Base-by-base conservation (phyloP, 2,329 filamentous ascomycete genomes). In the Bisporella sp. region DNA sequence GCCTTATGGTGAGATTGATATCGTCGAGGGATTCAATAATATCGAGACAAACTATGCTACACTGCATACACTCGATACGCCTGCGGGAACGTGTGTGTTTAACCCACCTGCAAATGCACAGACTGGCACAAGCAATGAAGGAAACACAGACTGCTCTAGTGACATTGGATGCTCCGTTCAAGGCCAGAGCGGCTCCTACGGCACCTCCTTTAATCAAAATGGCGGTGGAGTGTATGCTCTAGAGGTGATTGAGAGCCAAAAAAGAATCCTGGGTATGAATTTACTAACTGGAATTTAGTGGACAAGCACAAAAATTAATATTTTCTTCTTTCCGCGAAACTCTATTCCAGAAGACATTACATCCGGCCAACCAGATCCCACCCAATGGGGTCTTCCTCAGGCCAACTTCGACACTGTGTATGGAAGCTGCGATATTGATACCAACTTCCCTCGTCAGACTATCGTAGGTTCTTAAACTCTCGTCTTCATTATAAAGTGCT, bases 261-360 rank as follows among this genome's bases (percentile, higher is more conserved):
- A 21, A 21, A 21, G 3, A 21, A 21, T 21, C 21, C 21, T 21
- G 21, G 21, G 2, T 21, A 21, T 21, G 21, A 21, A 21, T 21
- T 21, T 21, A 21, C 21, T 21, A 21, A 21, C 21, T 21, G 21
- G 21, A 21, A 21, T 21, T 21, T 21, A 84, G 59, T 92, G 88
- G 70, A 74, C 71, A 1, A 58, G 62, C 5, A 55, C 65, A 3
- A 66, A 59, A 31, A 71, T 78, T 61, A 72, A 69, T 50, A 71
- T 77, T 46, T 78, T 71, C 71, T 74, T 70, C 61, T 78, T 78
- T 57, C 57, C 82, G 1, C 79, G 85, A 74, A 57, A 95, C 66
- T 77, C 76, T 37, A 76, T 95, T 56, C 96, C 84, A 47, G 86
- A 85, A 1, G 62, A 68, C 11, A 83, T 90, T 64, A 79, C 86